Conservation (phyloP, 78 protist species). For the Dictyostelium intermedium region DNA sequence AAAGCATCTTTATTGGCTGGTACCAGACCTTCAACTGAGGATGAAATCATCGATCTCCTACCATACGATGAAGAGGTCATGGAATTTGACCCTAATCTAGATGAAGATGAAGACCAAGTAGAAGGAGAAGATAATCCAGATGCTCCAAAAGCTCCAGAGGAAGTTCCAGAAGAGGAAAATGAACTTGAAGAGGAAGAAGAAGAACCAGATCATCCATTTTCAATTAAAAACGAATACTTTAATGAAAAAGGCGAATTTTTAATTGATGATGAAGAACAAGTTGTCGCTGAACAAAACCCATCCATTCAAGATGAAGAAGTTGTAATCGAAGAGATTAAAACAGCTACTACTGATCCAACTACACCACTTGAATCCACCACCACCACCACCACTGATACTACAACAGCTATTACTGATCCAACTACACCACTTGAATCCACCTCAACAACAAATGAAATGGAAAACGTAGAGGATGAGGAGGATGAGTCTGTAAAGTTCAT, state of each 20-base stretch:
- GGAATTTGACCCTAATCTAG: not conserved
- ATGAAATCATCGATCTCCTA: constrained; percentile 6
- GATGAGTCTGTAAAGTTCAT: too few relatives aligned
- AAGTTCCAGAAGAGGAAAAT: not conserved
- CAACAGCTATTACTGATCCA: not conserved
- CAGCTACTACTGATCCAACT: not conserved
- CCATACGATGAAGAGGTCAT: not conserved
- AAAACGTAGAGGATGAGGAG: too few relatives aligned
- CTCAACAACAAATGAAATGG: too few relatives aligned
- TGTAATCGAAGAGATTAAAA: not conserved
- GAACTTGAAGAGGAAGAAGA: too few relatives aligned
- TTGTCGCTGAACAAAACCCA: not conserved
- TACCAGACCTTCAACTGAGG: not conserved
- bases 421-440: not conserved
- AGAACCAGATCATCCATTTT: not conserved
- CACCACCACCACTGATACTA: not conserved
- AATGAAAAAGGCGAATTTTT: not conserved
- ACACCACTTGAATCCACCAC: not conserved
- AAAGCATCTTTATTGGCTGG: not conserved
- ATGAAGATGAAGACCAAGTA: not conserved
- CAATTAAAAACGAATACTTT: not conserved
- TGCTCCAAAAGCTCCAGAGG: not conserved
- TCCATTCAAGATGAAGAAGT: not conserved
- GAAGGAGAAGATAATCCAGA: too few relatives aligned
- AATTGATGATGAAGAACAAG: not conserved